Evolutionary conservation across 768 basidiomycete genomes (phyloP).

Genomic region (Podaxis pistillaris): DNA sequence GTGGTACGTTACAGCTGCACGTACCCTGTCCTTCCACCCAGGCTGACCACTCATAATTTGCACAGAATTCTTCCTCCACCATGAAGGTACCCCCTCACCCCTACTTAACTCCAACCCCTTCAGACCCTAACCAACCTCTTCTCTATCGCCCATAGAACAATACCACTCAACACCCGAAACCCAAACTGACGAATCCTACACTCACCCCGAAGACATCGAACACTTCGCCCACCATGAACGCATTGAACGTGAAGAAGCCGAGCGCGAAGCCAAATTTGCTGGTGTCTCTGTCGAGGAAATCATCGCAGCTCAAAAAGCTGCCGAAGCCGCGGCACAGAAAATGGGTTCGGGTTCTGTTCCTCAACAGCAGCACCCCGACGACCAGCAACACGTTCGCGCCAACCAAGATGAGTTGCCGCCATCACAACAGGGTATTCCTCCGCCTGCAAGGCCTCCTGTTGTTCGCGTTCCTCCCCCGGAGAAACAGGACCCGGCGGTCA

Average conservation of each 20-base stretch:
- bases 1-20: conserved; percentile 52
- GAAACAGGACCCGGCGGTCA: conserved; percentile 64
- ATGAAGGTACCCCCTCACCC: conserved; percentile 67
- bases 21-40: not conserved
- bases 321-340: conserved; percentile 15
- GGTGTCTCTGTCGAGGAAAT: conserved; percentile 78
- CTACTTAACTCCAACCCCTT: not conserved
- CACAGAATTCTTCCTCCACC: conserved; percentile 91
- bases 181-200: conserved; percentile 94
- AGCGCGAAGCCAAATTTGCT: conserved; percentile 80
- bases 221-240: conserved; percentile 88
- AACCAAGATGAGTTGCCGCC: not conserved
- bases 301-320: conserved; percentile 30
- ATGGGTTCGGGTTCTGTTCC: conserved; percentile 9
- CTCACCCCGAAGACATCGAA: conserved; percentile 88
- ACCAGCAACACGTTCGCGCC: not conserved
- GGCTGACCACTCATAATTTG: not conserved
- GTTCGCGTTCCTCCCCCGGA: conserved; percentile 61
- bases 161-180: conserved; percentile 97
- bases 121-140: not conserved
- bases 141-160: conserved; percentile 51
- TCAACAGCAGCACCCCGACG: conserved; percentile 17
- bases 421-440: conserved; percentile 12
- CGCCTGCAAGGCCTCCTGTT: conserved; percentile 45
- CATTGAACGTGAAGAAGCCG: conserved; percentile 84